Base-by-base conservation (phyloP, 192 early-diverging fungal species). In the Coemansia sp. region DNA sequence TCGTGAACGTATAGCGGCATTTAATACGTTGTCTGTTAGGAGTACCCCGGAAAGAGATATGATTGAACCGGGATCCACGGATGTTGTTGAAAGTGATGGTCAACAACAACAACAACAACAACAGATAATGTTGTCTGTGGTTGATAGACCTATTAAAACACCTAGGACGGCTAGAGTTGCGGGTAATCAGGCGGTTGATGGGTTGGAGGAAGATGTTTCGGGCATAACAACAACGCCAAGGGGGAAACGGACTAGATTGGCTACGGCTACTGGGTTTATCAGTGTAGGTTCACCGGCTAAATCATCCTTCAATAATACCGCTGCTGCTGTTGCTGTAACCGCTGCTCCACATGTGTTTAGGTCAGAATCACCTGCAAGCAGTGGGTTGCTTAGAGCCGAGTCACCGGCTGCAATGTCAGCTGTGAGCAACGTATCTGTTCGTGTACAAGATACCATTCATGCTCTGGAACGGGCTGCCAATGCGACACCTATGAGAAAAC, bases 1-100 rank as follows among this genome's bases (percentile, higher is more conserved):
- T n/a, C 48, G 74, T 9, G 79, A 82, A 28, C 67, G 75, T 6
- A 76, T 82, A 22, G 60, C 71, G 28, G 79, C 79, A 18, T 82
- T 76, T 52, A 73, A 82, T 51, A 66, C 54, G 1, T 43, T 81
- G n/a, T 51, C 70, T 8, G 63, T 75, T 5, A 62, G 36, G 2
- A 62, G 55, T 28, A 63, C 37, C 2, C 45, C 45, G 45, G 45
- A 48, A 15, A 48, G 45, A 48, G 45, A 48, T 15, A 48, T 48
- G 45, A 15, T 15, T 56, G 48, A 55, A 11, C 11, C 17, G 58
- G 36, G 32, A 37, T 36, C 36, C 3, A 37, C 6, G 5, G 34
- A 12, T 5, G 8, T 36, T 12, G 35, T 32, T 22, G 12, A 54
- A 48, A 48, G 5, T 15, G 45, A n/a, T 5, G 12, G 38, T 54